Conservation (phyloP, 768 basidiomycete species). For the Austroboletus eburneus region DNA sequence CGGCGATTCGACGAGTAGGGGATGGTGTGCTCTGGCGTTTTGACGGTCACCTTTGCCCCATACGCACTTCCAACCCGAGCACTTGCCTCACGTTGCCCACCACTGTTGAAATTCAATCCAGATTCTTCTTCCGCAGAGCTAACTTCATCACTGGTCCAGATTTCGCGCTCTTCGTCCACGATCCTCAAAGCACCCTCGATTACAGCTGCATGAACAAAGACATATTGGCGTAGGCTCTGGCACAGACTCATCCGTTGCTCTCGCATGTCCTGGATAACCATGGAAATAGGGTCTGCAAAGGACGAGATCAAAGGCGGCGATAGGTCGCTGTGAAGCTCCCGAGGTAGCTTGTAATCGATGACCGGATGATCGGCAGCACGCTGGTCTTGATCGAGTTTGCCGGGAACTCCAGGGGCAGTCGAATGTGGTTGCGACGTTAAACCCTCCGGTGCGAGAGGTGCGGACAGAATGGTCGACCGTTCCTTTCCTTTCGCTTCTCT, state of each 20-base stretch:
- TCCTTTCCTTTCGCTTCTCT: slow-evolving; percentile 3
- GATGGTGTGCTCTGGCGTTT: neutral
- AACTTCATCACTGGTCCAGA: slow-evolving; percentile 25
- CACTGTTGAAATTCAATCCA: slow-evolving; percentile 4
- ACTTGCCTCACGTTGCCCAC: slow-evolving; percentile 15
- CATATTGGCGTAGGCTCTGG: slow-evolving; percentile 91
- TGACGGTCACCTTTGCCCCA: neutral
- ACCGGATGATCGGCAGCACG: slow-evolving; percentile 9
- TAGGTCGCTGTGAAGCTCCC: slow-evolving; percentile 48
- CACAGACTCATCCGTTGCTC: slow-evolving; percentile 96
- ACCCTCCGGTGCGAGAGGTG: neutral
- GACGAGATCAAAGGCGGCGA: slow-evolving; percentile 59
- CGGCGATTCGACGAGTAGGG: neutral
- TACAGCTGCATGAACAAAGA: slow-evolving; percentile 86
- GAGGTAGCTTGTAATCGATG: slow-evolving; percentile 60
- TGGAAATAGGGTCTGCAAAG: slow-evolving; percentile 73
- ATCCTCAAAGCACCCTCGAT: slow-evolving; percentile 77
- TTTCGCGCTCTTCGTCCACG: slow-evolving; percentile 63
- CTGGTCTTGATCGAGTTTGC: slow-evolving; percentile 6
- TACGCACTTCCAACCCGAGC: slow-evolving; percentile 1
- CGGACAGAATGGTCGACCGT: neutral
- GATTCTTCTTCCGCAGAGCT: slow-evolving; percentile 12
- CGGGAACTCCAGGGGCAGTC: neutral
- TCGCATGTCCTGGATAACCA: slow-evolving; percentile 88
- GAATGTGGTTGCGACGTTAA: slow-evolving; percentile 1